These are phyloP conservation scores for Geranium rotundifolium DNA, from an alignment of 345 rosid genomes.

Conservation along the genomic window DNA sequence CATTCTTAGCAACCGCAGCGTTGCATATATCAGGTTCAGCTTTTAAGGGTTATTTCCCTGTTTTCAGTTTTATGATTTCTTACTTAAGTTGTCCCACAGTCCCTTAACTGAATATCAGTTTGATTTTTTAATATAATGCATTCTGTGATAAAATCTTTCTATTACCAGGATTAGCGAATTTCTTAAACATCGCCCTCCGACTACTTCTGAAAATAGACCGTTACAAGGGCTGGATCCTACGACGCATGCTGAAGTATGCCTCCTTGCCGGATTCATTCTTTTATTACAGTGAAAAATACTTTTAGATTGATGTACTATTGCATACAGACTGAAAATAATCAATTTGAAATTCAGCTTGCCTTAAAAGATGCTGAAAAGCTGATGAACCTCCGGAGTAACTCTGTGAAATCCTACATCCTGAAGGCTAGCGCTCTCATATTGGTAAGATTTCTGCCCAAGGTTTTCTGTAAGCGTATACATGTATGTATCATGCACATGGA, in stretches of 20 bases:
- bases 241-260: constrained; percentile 79
- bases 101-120: not conserved
- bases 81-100: constrained; percentile 5
- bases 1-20: constrained; percentile 71
- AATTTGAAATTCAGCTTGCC: constrained; percentile 55
- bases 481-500: not conserved
- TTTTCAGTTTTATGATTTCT: not conserved
- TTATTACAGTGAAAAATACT: not conserved
- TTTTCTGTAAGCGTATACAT: not conserved
- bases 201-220: constrained; percentile 61
- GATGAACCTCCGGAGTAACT: constrained; percentile 36
- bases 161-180: constrained; percentile 59
- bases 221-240: constrained; percentile 84
- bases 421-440: constrained; percentile 66
- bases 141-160: constrained; percentile 14
- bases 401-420: constrained; percentile 39
- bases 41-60: constrained; percentile 5
- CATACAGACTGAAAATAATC: constrained; percentile 1
- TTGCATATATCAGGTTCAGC: constrained; percentile 67
- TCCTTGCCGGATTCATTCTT: constrained; percentile 11
- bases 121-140: constrained; percentile 6
- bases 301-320: constrained; percentile 1
- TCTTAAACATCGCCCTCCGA: constrained; percentile 59
- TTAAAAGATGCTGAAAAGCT: constrained; percentile 88
- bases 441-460: constrained; percentile 30